Evolutionary conservation across 2,329 filamentous ascomycete genomes (phyloP).

Genomic region (Ophiostoma perfectum): DNA sequence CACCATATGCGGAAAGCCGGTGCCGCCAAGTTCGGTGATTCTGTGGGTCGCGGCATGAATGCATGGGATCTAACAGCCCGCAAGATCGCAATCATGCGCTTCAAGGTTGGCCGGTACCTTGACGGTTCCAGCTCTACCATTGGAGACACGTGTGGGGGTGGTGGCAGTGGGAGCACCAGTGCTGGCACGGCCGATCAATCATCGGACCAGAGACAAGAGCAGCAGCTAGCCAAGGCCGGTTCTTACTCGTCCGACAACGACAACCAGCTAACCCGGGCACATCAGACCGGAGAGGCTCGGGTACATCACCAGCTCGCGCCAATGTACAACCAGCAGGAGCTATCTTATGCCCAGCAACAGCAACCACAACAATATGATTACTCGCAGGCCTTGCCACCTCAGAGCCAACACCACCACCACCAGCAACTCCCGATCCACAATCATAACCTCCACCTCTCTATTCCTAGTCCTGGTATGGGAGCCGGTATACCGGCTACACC

Average conservation of each 20-base stretch:
- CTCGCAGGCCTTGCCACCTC: neutral
- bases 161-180: neutral
- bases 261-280: neutral
- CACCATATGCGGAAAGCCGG: conserved; percentile 34
- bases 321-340: neutral
- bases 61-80: conserved; percentile 46
- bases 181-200: no score
- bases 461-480: neutral
- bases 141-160: neutral
- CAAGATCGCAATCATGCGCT: conserved; percentile 43
- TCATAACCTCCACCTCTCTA: neutral
- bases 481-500: neutral
- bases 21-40: conserved; percentile 26
- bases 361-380: neutral
- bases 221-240: neutral
- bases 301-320: neutral
- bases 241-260: neutral
- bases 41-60: conserved; percentile 37
- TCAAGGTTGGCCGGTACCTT: conserved; percentile 44
- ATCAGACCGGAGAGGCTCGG: neutral
- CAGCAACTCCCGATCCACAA: conserved; percentile 9
- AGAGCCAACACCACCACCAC: conserved; percentile 1
- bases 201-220: neutral
- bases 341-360: neutral
- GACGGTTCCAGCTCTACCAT: conserved; percentile 30